Evolutionary conservation across 2,329 filamentous ascomycete species (phyloP).

Genomic region (Cordyceps cicadae): DNA sequence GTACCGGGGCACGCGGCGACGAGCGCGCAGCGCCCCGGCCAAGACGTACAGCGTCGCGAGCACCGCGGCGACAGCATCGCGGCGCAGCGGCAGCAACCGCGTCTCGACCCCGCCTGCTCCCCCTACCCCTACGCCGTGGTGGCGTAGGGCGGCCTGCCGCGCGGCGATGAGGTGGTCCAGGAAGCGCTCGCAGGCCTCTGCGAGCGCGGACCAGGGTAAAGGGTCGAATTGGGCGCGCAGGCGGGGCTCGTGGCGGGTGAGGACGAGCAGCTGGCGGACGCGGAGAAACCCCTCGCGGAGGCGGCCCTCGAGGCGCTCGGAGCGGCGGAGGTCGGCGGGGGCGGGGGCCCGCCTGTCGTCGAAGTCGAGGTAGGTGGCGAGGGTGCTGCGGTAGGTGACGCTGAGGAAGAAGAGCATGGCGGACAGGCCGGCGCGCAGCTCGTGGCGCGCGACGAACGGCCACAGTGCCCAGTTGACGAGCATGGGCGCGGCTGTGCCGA

Average conservation of each 20-base stretch:
- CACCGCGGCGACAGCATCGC: slow-evolving; percentile 50
- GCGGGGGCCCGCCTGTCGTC: slow-evolving; percentile 43
- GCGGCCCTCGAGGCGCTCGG: slow-evolving; percentile 50
- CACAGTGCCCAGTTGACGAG: slow-evolving; percentile 52
- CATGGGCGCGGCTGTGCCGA: slow-evolving; percentile 46
- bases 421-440: slow-evolving; percentile 46
- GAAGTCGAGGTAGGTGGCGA: slow-evolving; percentile 52
- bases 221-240: slow-evolving; percentile 50
- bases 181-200: slow-evolving; percentile 48
- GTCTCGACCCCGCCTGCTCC: too few relatives aligned
- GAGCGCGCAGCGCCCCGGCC: slow-evolving; percentile 44
- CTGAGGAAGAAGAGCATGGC: slow-evolving; percentile 51
- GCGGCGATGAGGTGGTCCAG: slow-evolving; percentile 52
- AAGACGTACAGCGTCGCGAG: slow-evolving; percentile 51
- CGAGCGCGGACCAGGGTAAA: slow-evolving; percentile 46
- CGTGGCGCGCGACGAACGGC: slow-evolving; percentile 53
- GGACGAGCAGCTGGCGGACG: slow-evolving; percentile 45
- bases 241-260: slow-evolving; percentile 52
- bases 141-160: slow-evolving; percentile 45
- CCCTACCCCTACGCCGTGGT: slow-evolving; percentile 15
- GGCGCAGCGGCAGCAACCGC: slow-evolving; percentile 40
- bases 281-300: slow-evolving; percentile 53
- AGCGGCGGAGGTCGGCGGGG: slow-evolving; percentile 40
- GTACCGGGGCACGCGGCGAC: slow-evolving; percentile 44
- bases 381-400: slow-evolving; percentile 46